A percentile compares a stretch with the other conserved stretches of the same genome.
Evolutionary conservation across 306 rosid species (phyloP).

Genomic region (Fagus crenata): DNA sequence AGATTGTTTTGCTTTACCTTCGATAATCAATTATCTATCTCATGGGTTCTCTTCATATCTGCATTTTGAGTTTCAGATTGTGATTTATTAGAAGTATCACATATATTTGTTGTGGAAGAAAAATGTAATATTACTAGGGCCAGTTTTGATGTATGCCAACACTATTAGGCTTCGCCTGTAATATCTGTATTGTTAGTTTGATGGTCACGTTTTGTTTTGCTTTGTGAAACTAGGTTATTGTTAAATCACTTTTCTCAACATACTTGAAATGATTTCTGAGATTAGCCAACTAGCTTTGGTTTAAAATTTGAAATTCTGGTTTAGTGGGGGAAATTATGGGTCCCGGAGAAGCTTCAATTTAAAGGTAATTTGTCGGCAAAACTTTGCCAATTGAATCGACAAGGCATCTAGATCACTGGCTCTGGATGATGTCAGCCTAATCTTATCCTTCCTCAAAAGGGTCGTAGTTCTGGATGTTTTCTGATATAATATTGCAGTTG

Average conservation of each 20-base stretch:
- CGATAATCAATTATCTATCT: background rate
- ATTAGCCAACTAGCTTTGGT: conserved; percentile 11
- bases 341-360: conserved; percentile 28
- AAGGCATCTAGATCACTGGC: conserved; percentile 31
- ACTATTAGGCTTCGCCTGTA: conserved; percentile 21
- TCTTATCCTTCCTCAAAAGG: conserved; percentile 42
- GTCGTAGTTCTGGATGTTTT: conserved; percentile 43
- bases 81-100: conserved; percentile 15
- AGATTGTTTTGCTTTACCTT: conserved; percentile 17
- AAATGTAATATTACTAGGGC: conserved; percentile 28
- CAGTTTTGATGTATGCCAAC: conserved; percentile 38
- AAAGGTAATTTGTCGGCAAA: conserved; percentile 42
- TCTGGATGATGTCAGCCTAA: conserved; percentile 40
- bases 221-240: background rate
- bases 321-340: conserved; percentile 10
- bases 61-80: conserved; percentile 20
- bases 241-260: background rate
- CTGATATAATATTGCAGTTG: conserved; percentile 13
- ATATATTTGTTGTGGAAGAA: conserved; percentile 7
- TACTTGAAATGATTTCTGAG: background rate
- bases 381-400: conserved; percentile 34
- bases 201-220: conserved; percentile 25
- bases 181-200: conserved; percentile 27
- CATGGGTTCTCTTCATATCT: background rate
- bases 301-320: conserved; percentile 34